Percentiles rank a stretch among this genome's conserved stretches.
Evolutionary conservation across 176 grass and related monocot genomes (phyloP).

Genomic region (Aechmea fasciata): DNA sequence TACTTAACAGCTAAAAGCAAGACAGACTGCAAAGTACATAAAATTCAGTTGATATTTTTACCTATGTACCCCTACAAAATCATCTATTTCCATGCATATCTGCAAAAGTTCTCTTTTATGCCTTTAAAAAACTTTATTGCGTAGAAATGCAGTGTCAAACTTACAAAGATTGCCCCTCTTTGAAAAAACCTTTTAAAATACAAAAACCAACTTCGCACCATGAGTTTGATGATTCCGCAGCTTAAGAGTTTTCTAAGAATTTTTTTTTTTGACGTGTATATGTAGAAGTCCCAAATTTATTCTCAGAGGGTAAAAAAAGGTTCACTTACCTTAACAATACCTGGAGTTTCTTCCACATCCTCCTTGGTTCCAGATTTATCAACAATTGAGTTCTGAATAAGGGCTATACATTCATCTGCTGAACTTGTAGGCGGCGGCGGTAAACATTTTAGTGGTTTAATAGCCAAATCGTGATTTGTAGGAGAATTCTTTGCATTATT

Average conservation of each 20-base stretch:
- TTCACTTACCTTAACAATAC: slow-evolving; percentile 30
- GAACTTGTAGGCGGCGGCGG: slow-evolving; percentile 19
- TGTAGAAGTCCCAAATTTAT: not conserved
- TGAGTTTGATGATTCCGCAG: no score
- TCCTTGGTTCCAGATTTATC: slow-evolving; percentile 14
- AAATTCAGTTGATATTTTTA: no score
- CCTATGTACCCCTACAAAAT: no score
- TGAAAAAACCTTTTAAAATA: no score
- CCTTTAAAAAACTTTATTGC: no score
- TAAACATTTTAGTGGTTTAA: slow-evolving; percentile 21
- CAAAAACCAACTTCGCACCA: no score
- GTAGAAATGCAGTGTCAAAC: no score
- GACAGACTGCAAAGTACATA: slow-evolving; percentile 4
- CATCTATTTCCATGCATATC: no score
- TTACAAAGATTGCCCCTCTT: no score
- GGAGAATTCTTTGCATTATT: slow-evolving; percentile 38
- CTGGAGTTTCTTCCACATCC: slow-evolving; percentile 19
- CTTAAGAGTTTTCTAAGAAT: no score
- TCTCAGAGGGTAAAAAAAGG: not conserved
- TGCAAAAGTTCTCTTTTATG: no score
- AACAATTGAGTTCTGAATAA: slow-evolving; percentile 8
- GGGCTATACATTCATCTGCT: slow-evolving; percentile 29
- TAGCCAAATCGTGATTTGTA: slow-evolving; percentile 13
- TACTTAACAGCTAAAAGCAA: not conserved
- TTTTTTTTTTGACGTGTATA: no score